phyloP scores from a whole-genome alignment of 129 eudicot species.

The Flaveria sonorensis region DNA sequence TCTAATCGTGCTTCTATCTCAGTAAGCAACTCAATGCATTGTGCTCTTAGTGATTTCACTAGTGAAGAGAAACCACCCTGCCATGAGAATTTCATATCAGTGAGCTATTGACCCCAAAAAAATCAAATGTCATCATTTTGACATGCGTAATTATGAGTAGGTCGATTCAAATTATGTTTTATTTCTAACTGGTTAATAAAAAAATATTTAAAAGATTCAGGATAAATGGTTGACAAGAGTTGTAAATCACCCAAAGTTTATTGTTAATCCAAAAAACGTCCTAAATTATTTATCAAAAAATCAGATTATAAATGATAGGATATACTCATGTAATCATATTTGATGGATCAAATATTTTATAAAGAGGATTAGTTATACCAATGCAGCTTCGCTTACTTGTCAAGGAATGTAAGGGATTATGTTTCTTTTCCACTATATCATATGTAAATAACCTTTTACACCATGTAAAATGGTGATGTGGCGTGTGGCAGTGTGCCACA shows the following conservation, averaged over 20 bases:
- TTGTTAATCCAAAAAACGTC: background rate
- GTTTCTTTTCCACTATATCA: background rate
- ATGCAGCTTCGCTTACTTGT: background rate
- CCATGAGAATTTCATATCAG: slow-evolving; percentile 14
- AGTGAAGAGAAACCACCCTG: slow-evolving; percentile 97
- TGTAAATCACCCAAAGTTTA: background rate
- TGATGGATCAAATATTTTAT: background rate
- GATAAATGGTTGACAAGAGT: background rate
- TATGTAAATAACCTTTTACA: background rate
- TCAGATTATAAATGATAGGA: background rate
- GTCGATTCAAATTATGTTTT: background rate
- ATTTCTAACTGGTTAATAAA: background rate
- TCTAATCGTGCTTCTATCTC: slow-evolving; percentile 99
- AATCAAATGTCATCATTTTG: background rate
- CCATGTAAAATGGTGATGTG: background rate
- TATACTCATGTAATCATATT: background rate
- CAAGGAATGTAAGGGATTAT: background rate
- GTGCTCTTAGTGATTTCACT: slow-evolving; percentile 75
- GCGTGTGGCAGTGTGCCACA: background rate
- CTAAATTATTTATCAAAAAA: background rate
- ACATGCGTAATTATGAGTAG: background rate
- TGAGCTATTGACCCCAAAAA: background rate
- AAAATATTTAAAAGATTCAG: background rate
- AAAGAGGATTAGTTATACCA: background rate
- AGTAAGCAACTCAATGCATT: slow-evolving; percentile 86